Evolutionary conservation across 2,329 filamentous ascomycete genomes (phyloP), one percentile per base, ranked within the genome.

Genomic region (Bipolaris oryzae): DNA sequence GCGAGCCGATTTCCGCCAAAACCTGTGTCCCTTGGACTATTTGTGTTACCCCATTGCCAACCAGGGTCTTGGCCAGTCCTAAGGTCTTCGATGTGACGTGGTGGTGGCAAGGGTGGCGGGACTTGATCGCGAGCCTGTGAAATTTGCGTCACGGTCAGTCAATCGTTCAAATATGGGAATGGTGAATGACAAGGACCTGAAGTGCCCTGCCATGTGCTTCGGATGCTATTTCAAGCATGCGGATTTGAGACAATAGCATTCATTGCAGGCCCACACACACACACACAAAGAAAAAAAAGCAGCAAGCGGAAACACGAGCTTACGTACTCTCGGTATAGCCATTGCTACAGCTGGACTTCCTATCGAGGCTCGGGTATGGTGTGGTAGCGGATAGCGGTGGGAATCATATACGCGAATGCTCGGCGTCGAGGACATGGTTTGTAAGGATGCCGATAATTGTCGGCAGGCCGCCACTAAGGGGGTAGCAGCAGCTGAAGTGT

Each of bases 31-130:
- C 77, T 79, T 43, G 78, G 78, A 48, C 79, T 79, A 74, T 88
- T 86, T 56, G 79, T 78, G 76, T 89, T 87, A 60, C 82, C 84
- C 81, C 84, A 86, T 72, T 83, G 78, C 85, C 85, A 89, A 58
- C 83, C 86, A 53, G 83, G 80, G 74, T 89, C 87, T 66, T 83
- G 80, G 34, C 85, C 85, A 60, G 80, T 74, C 64, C 80, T 77
- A 62, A 86, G 83, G 58, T 85, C 83, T 63, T 80, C 79, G 57
- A 89, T 82, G 70, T 82, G 77, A 73, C 80, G 81, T 50, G 87
- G 84, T 55, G 87, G 87, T 66, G 87, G 87, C 67, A 89, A 79
- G 47, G 87, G 86, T 61, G 87, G 87, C 56, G 87, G 87, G 48
- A 80, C 79, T 28, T 81, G 78, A 66, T 81, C 79, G 68, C 82